These are phyloP conservation scores for Podochytrium sp. DNA, from an alignment of 192 early-diverging fungal species.

Conservation along the genomic window DNA sequence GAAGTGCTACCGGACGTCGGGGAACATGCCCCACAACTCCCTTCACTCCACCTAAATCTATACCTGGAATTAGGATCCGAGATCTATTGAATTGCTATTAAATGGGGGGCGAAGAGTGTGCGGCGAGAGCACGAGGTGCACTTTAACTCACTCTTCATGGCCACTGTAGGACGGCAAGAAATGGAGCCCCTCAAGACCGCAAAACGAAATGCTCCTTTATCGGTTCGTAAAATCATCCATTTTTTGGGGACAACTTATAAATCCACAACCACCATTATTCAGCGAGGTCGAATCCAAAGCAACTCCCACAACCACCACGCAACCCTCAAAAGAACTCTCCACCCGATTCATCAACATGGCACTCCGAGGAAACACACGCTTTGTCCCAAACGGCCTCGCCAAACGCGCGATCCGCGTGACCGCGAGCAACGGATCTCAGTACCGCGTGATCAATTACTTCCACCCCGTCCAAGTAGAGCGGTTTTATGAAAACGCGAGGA, in stretches of 20 bases:
- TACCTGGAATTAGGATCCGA: neutral
- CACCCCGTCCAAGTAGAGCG: neutral
- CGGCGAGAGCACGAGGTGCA: no score
- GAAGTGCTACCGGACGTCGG: neutral
- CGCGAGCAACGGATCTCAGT: neutral
- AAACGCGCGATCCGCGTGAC: conserved; percentile 5
- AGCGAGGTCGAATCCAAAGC: neutral
- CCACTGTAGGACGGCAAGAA: neutral
- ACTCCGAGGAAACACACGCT: neutral
- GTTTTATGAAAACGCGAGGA: neutral
- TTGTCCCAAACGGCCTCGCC: conserved; percentile 16
- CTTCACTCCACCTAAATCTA: neutral
- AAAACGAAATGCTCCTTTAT: neutral
- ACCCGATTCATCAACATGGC: conserved; percentile 5
- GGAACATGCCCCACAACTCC: neutral
- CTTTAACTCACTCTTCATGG: no score
- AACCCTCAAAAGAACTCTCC: neutral
- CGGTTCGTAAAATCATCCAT: neutral
- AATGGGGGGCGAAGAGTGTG: no score
- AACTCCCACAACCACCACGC: neutral
- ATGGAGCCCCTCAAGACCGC: conserved; percentile 9
- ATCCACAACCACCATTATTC: neutral
- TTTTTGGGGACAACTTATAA: neutral
- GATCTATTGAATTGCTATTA: neutral
- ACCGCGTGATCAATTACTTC: neutral